phyloP scores from a whole-genome alignment of 208 protist genomes.

The Leishmania guyanensis region DNA sequence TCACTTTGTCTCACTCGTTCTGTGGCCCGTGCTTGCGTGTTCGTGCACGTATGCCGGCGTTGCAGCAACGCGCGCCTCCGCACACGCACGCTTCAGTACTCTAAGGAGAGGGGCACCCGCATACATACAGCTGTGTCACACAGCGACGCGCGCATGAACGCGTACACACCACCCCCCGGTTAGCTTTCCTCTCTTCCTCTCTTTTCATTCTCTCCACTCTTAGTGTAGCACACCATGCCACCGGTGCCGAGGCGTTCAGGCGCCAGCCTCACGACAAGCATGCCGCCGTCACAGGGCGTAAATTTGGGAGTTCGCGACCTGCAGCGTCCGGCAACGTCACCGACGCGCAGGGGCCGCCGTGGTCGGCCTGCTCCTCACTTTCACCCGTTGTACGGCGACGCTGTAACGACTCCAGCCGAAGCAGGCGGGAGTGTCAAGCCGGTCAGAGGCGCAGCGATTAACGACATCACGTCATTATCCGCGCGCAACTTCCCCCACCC shows the following conservation, averaged over 20 bases:
- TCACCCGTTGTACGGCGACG: background rate
- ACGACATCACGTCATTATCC: background rate
- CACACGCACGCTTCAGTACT: background rate
- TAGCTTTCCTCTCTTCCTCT: background rate
- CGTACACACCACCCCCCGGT: background rate
- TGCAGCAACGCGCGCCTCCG: background rate
- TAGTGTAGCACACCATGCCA: background rate
- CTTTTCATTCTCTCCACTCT: background rate
- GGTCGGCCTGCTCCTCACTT: background rate
- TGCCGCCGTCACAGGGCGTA: slow-evolving; percentile 1
- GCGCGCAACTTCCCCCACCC: background rate
- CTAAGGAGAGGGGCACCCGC: background rate
- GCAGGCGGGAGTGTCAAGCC: background rate
- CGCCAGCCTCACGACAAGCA: background rate
- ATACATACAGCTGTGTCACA: background rate
- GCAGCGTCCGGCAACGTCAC: slow-evolving; percentile 16
- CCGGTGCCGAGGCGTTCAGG: background rate
- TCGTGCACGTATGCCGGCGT: background rate
- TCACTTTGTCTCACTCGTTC: background rate
- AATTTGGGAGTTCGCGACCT: slow-evolving; percentile 24
- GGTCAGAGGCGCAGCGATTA: too few relatives aligned
- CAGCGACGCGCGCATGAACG: background rate
- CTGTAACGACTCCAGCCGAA: background rate
- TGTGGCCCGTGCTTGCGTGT: background rate
- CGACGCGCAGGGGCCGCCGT: slow-evolving; percentile 9